Evolutionary conservation across 768 basidiomycete genomes (phyloP).

Genomic region (Tylopilus felleus): DNA sequence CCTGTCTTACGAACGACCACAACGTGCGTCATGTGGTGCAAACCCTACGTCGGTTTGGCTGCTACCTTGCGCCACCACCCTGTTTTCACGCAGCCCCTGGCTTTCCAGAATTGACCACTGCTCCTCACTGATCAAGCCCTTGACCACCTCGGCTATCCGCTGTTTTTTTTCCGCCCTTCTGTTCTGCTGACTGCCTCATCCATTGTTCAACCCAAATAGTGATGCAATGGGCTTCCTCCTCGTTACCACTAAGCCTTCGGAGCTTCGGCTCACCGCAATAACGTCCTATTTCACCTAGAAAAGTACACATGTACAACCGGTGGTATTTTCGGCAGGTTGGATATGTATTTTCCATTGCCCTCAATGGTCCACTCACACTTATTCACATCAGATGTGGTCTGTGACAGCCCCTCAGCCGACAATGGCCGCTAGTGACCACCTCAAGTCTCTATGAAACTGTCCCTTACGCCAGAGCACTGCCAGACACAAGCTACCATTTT

Average conservation of each 20-base stretch:
- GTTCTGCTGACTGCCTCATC: not conserved
- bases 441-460: not conserved
- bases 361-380: not conserved
- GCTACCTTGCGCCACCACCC: slow-evolving; percentile 2
- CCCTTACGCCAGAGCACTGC: not conserved
- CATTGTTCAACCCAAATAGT: slow-evolving; percentile 1
- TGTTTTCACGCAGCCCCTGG: slow-evolving; percentile 4
- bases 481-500: slow-evolving; percentile 7
- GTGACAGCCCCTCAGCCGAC: slow-evolving; percentile 1
- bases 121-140: not conserved
- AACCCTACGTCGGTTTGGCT: not conserved
- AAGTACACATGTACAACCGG: slow-evolving; percentile 12
- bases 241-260: not conserved
- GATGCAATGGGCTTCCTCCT: not conserved
- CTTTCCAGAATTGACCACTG: not conserved
- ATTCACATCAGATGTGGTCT: not conserved
- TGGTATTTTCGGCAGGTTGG: slow-evolving; percentile 12
- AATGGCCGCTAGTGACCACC: not conserved
- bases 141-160: not conserved
- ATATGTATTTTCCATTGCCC: not conserved
- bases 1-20: not conserved
- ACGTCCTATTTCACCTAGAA: slow-evolving; percentile 2
- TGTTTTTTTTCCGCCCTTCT: not conserved
- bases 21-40: slow-evolving; percentile 1
- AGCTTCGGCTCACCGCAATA: slow-evolving; percentile 3